These are phyloP conservation scores for Skeletonema potamos DNA, from an alignment of 108 stramenopile genomes.

Conservation along the genomic window DNA sequence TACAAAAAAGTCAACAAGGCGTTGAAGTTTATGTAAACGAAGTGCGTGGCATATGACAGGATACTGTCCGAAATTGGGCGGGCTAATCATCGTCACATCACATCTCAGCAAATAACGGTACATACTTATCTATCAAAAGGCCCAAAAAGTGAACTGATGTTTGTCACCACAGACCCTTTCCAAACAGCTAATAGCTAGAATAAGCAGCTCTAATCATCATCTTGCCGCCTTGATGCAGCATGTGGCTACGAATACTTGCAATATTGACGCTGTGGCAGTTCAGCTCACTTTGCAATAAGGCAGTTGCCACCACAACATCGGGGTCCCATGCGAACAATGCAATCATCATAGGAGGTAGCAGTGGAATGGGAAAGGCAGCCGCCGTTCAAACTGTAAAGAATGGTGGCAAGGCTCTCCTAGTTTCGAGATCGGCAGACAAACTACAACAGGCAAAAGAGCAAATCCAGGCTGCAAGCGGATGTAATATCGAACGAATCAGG, in stretches of 20 bases:
- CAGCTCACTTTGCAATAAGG: neutral
- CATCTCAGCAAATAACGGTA: too few relatives aligned
- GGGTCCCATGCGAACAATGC: neutral
- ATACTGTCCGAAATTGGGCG: neutral
- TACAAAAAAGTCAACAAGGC: too few relatives aligned
- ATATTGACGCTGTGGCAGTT: neutral
- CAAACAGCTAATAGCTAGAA: too few relatives aligned
- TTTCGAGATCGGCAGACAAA: conserved; percentile 50
- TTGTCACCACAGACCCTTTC: too few relatives aligned
- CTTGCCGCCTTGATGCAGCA: too few relatives aligned
- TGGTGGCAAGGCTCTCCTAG: conserved; percentile 51
- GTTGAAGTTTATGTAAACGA: too few relatives aligned
- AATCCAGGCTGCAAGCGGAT: neutral
- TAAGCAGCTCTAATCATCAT: too few relatives aligned
- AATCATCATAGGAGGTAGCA: conserved; percentile 58
- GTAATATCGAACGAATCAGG: neutral
- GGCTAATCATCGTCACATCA: neutral
- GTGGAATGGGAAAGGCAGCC: conserved; percentile 71
- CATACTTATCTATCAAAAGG: too few relatives aligned
- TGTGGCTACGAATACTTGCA: neutral
- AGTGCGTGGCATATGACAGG: neutral
- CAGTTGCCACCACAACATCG: neutral
- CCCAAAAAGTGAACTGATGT: too few relatives aligned
- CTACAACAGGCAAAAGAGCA: conserved; percentile 32
- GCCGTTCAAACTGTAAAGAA: conserved; percentile 39